phyloP scores from a whole-genome alignment of 2,329 filamentous ascomycete species.

The Diaporthe sp. region DNA sequence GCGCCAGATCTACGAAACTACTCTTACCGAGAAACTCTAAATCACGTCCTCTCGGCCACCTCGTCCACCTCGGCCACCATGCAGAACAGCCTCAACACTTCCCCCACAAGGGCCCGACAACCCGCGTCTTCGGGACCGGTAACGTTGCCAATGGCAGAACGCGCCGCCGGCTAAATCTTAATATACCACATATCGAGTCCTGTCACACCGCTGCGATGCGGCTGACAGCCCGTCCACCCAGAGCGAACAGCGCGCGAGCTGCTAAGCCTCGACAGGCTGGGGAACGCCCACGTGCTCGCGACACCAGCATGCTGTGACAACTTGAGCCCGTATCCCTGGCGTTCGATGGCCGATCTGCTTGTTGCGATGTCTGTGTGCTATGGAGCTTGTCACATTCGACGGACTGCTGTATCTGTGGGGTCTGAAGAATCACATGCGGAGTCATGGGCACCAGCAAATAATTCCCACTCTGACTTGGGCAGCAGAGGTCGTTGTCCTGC shows the following conservation, averaged over 20 bases:
- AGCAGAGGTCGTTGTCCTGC: background rate
- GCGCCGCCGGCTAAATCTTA: constrained; percentile 13
- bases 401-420: background rate
- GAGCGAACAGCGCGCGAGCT: background rate
- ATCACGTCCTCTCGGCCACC: constrained; percentile 34
- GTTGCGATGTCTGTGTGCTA: constrained; percentile 13
- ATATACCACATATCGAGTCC: constrained; percentile 25
- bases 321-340: background rate
- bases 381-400: constrained; percentile 11
- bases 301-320: background rate
- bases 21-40: constrained; percentile 43
- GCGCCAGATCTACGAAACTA: constrained; percentile 43
- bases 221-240: constrained; percentile 13
- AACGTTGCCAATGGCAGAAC: background rate
- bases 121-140: constrained; percentile 3
- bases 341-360: constrained; percentile 6
- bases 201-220: constrained; percentile 27
- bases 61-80: constrained; percentile 1
- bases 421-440: constrained; percentile 26
- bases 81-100: background rate
- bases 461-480: constrained; percentile 28
- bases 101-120: constrained; percentile 25
- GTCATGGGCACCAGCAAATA: constrained; percentile 14
- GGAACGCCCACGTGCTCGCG: constrained; percentile 11
- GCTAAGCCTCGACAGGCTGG: constrained; percentile 26